Conservation (phyloP, 2,329 filamentous ascomycete genomes). For the Cladosporium velox region DNA sequence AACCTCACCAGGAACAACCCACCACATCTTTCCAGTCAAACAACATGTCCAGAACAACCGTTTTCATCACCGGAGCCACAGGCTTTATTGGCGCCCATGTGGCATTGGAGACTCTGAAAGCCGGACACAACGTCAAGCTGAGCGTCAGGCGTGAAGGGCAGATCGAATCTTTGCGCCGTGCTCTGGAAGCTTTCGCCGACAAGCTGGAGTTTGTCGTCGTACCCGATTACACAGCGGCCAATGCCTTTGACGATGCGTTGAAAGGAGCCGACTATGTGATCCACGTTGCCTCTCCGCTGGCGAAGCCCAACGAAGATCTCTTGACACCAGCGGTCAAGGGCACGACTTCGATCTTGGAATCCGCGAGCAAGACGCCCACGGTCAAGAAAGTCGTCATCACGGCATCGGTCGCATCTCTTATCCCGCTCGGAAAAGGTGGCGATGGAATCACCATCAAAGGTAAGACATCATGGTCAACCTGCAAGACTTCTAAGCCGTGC, state of each 20-base stretch:
- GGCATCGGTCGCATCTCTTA: background rate
- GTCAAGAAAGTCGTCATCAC: background rate
- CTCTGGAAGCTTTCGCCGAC: background rate
- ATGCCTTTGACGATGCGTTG: background rate
- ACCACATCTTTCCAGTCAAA: background rate
- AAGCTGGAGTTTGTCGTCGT: background rate
- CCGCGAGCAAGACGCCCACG: background rate
- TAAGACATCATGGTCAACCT: conserved; percentile 1
- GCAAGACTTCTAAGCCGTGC: conserved; percentile 23
- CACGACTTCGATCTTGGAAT: background rate
- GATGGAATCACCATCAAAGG: background rate
- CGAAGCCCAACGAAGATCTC: background rate
- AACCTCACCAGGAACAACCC: background rate
- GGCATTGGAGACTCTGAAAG: background rate
- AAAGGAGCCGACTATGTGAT: background rate
- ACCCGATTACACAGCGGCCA: background rate
- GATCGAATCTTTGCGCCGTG: background rate
- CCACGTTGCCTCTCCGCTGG: background rate
- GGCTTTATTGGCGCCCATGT: background rate
- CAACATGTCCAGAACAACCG: background rate
- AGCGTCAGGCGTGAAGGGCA: background rate
- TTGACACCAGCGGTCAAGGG: background rate
- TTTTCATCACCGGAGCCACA: background rate
- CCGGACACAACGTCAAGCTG: background rate
- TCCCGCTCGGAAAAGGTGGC: background rate